Percentiles rank a stretch among this genome's conserved stretches.
Evolutionary conservation across 1,284 basidiomycete genomes (phyloP).

Genomic region (Irpex lacteus): DNA sequence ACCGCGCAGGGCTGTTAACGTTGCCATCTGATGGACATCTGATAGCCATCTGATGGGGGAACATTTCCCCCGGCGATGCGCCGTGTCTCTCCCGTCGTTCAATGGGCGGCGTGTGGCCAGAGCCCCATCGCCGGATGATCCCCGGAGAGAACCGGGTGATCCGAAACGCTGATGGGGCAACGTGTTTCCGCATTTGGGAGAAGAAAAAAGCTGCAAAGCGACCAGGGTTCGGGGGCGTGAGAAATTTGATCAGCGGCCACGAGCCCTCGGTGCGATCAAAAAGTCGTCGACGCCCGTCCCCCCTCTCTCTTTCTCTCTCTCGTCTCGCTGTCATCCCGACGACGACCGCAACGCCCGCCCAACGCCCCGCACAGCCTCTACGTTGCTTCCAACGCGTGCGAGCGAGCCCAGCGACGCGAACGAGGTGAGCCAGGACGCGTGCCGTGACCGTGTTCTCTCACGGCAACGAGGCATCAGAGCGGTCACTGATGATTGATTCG

Average conservation of each 20-base stretch:
- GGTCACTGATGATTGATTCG: constrained; percentile 1
- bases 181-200: background rate
- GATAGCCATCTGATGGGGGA: background rate
- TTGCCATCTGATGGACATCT: background rate
- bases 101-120: background rate
- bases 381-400: background rate
- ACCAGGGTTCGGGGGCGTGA: background rate
- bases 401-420: background rate
- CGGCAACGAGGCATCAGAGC: background rate
- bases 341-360: background rate
- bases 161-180: background rate
- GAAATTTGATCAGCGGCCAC: background rate
- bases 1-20: background rate
- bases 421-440: background rate
- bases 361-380: background rate
- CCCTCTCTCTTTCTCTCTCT: background rate
- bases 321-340: background rate
- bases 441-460: background rate
- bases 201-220: background rate
- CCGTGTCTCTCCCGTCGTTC: background rate
- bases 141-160: background rate
- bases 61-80: background rate
- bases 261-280: background rate
- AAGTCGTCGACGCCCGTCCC: background rate
- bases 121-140: background rate